Evolutionary conservation across 768 basidiomycete genomes (phyloP), one percentile per base, ranked within the genome.

Genomic region (Phylloporus sp.): DNA sequence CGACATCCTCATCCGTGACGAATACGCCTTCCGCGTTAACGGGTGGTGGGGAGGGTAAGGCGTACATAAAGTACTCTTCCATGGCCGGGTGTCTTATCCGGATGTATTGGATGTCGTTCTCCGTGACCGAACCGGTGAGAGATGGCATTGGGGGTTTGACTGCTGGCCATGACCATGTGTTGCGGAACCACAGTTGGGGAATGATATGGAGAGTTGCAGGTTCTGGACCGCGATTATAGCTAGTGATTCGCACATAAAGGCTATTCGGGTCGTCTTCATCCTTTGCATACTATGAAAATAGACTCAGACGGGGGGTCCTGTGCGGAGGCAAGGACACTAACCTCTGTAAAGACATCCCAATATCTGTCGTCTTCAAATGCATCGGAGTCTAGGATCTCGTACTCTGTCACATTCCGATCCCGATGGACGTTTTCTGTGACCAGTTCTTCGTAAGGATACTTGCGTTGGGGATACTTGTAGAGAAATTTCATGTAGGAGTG

Each of bases 401-500:
- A 98, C 67, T 99, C 96, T 46, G 79, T 70, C 13, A 92, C 92
- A 48, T 96, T 83, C 37, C 96, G 79, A 56, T 79, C 80, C 38
- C 96, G 77, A 55, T 84, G 79, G 59, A 80, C 71, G 62, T 85
- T 94, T 71, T 99, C 93, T 37, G 74, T 69, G 11, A 96, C 86
- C 44, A 99, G 81, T 50, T 95, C 81, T 60, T 98, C 94, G 67
- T 99, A 99, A 1, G 96, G 96, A 67, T 79, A 99, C 27, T 77
- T 73, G 57, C 82, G 75, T 65, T 99, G 96, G 11, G 96, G 94
- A 58, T 99, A 99, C 66, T 99, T 99, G 80, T 99, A 99, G 46
- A 97, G 71, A 69, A 90, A 97, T 67, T 99, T 99, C 96, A 99
- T 98, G 77, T 98, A 99, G 6, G 94, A 96, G 61, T 99, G 96